Evolutionary conservation across 169 alveolate genomes (phyloP).

Genomic region (Cryptosporidium baileyi): DNA sequence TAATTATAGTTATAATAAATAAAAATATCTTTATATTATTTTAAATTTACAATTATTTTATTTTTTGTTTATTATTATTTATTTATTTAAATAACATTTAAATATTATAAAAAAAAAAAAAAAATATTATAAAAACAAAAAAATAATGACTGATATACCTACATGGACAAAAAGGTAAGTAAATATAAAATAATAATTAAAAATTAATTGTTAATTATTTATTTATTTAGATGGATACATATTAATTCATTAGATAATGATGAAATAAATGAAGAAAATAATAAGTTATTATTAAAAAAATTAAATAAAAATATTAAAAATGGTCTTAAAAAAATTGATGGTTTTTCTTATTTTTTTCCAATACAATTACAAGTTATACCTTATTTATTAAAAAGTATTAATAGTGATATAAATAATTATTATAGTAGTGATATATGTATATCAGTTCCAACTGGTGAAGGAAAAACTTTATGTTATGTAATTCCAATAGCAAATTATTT

Average conservation of each 20-base stretch:
- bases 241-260: neutral
- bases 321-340: slow-evolving; percentile 21
- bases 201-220: neutral
- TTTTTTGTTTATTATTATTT: too few relatives aligned
- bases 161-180: slow-evolving; percentile 63
- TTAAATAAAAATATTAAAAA: slow-evolving; percentile 9
- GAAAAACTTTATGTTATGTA: slow-evolving; percentile 75
- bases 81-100: too few relatives aligned
- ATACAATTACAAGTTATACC: slow-evolving; percentile 52
- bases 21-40: too few relatives aligned
- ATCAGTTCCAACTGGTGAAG: slow-evolving; percentile 77
- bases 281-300: neutral
- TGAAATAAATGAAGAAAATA: neutral
- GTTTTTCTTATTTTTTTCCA: slow-evolving; percentile 36
- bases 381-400: slow-evolving; percentile 18
- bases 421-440: slow-evolving; percentile 74
- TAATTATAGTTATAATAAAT: too few relatives aligned
- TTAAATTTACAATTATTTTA: too few relatives aligned
- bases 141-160: slow-evolving; percentile 32
- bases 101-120: too few relatives aligned
- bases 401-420: neutral
- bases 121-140: too few relatives aligned
- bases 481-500: slow-evolving; percentile 72
- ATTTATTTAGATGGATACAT: slow-evolving; percentile 16
- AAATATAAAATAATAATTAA: neutral